Percentiles rank a stretch among this genome's conserved stretches.
Evolutionary conservation across 2,329 filamentous ascomycete genomes (phyloP).

Genomic region (Trichothecium sympodiale): DNA sequence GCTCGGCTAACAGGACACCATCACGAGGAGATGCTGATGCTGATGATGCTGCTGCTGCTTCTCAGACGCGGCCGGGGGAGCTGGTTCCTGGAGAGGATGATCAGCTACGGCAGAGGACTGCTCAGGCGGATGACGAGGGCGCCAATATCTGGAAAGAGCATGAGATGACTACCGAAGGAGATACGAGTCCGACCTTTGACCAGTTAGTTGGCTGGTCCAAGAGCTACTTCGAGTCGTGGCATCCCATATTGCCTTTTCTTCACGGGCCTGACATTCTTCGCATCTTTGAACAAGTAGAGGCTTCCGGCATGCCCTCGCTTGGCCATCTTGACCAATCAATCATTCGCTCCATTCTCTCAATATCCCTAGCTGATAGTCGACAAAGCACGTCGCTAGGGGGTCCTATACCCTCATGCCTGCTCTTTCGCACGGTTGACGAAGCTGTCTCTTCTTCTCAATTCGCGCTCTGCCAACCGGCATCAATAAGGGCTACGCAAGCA

Average conservation of each 20-base stretch:
- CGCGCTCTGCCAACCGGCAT: constrained; percentile 33
- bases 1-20: constrained; percentile 7
- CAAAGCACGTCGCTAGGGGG: constrained; percentile 19
- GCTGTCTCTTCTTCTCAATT: constrained; percentile 36
- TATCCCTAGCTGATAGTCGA: constrained; percentile 40
- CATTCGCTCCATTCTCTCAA: constrained; percentile 38
- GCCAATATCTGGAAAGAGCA: constrained; percentile 21
- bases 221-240: constrained; percentile 47
- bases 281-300: constrained; percentile 30
- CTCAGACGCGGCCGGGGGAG: constrained; percentile 6
- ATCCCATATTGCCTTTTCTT: constrained; percentile 44
- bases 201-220: constrained; percentile 36
- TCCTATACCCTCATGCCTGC: constrained; percentile 27
- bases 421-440: constrained; percentile 37
- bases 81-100: constrained; percentile 49
- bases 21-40: constrained; percentile 3
- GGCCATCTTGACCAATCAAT: constrained; percentile 27
- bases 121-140: constrained; percentile 10
- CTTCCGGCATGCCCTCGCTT: constrained; percentile 16
- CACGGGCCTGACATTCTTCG: constrained; percentile 39
- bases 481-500: constrained; percentile 35
- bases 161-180: constrained; percentile 15
- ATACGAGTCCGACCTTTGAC: constrained; percentile 27
- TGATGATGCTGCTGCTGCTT: constrained; percentile 2
- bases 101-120: constrained; percentile 22